Evolutionary conservation across 1,139 yeast genomes (phyloP).

Genomic region (Kluyveromyces sp.): DNA sequence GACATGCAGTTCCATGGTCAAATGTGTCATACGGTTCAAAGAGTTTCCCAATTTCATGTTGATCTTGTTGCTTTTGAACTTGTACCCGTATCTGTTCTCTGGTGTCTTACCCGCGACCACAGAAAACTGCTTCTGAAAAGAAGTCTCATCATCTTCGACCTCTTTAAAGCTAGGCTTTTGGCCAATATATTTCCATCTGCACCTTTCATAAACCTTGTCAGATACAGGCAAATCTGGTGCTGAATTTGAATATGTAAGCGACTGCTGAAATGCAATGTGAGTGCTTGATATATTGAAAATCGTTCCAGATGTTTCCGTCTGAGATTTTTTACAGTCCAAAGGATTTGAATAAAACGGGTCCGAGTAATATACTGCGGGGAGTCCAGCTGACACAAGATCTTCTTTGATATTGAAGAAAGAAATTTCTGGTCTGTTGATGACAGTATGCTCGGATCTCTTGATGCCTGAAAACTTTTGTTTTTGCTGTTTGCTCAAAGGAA

Average conservation of each 20-base stretch:
- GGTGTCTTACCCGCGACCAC: constrained; percentile 26
- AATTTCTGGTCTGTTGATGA: constrained; percentile 12
- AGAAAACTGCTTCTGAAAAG: neutral
- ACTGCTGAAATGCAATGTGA: constrained; percentile 23
- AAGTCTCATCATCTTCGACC: constrained; percentile 21
- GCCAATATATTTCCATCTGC: constrained; percentile 35
- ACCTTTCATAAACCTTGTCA: constrained; percentile 8
- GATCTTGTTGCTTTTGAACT: constrained; percentile 27
- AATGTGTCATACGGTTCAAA: constrained; percentile 39
- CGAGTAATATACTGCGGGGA: constrained; percentile 46
- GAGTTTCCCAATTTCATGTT: neutral
- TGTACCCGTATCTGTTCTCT: constrained; percentile 28
- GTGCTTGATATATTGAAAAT: constrained; percentile 38
- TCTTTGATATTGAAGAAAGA: constrained; percentile 12
- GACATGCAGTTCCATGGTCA: constrained; percentile 63
- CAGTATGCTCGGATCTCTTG: constrained; percentile 7
- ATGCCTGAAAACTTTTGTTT: neutral
- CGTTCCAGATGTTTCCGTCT: constrained; percentile 62
- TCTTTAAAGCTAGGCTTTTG: constrained; percentile 38
- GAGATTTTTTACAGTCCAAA: constrained; percentile 45
- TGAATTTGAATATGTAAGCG: constrained; percentile 21
- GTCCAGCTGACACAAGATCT: constrained; percentile 39
- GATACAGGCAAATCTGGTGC: constrained; percentile 12
- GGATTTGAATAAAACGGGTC: constrained; percentile 59
- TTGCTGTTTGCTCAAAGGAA: neutral